A percentile compares a stretch with the other conserved stretches of the same genome.
These are phyloP conservation scores for Pharus latifolius DNA, from an alignment of 176 grass and related monocot species.

Conservation along the genomic window DNA sequence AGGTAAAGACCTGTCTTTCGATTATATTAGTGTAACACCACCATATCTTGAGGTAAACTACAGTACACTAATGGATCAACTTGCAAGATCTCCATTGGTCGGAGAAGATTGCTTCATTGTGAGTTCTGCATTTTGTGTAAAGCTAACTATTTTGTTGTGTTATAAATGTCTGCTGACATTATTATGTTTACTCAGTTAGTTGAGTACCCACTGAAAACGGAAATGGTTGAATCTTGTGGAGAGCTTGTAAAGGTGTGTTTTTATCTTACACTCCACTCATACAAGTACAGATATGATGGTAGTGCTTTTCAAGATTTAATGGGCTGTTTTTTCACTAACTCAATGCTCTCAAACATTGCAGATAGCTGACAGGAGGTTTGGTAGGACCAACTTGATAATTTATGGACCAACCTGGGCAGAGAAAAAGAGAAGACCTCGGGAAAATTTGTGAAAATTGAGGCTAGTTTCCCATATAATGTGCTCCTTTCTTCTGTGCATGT, in stretches of 20 bases:
- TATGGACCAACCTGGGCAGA: conserved; percentile 83
- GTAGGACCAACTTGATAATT: conserved; percentile 88
- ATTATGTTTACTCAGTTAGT: conserved; percentile 48
- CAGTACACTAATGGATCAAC: conserved; percentile 54
- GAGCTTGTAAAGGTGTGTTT: conserved; percentile 56
- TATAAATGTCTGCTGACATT: conserved; percentile 20
- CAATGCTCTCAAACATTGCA: conserved; percentile 27
- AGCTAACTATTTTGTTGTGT: neutral
- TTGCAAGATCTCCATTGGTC: conserved; percentile 71
- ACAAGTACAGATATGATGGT: neutral
- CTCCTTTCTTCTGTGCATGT: neutral
- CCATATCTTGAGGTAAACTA: conserved; percentile 83
- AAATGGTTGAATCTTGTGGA: conserved; percentile 67
- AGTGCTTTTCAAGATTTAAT: neutral
- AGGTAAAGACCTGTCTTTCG: conserved; percentile 61
- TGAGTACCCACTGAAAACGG: conserved; percentile 82
- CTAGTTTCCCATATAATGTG: neutral
- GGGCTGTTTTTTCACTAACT: neutral
- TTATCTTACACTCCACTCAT: neutral
- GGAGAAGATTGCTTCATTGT: conserved; percentile 95
- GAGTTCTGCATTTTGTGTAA: conserved; percentile 22
- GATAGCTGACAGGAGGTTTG: conserved; percentile 94
- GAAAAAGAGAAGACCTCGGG: conserved; percentile 62
- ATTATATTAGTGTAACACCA: conserved; percentile 93
- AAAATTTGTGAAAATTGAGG: neutral